Evolutionary conservation across 352 stramenopile genomes (phyloP).

Genomic region (Globisporangium viniferum): DNA sequence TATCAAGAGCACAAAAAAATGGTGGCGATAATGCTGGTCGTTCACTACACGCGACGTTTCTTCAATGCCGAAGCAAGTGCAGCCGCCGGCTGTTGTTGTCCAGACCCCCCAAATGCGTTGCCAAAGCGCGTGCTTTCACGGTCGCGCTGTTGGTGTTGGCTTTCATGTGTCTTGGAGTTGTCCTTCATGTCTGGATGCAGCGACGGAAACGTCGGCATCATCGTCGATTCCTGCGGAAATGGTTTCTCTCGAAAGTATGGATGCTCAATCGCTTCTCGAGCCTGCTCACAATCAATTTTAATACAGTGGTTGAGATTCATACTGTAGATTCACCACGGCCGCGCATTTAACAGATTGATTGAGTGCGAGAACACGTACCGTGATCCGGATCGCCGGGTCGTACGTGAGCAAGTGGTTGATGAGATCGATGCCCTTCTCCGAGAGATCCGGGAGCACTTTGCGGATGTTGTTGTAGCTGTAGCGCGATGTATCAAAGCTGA

Average conservation of each 20-base stretch:
- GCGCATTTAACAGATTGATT: background rate
- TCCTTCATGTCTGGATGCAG: conserved; percentile 42
- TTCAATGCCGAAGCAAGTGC: conserved; percentile 7
- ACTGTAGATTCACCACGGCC: background rate
- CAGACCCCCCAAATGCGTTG: conserved; percentile 7
- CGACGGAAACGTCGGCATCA: conserved; percentile 70
- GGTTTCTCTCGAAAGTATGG: conserved; percentile 66
- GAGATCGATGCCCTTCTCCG: conserved; percentile 42
- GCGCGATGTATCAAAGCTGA: conserved; percentile 30
- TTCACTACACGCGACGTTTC: conserved; percentile 14
- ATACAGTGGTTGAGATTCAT: background rate
- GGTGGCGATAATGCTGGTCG: background rate
- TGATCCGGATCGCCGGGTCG: conserved; percentile 45
- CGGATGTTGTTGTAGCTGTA: conserved; percentile 41
- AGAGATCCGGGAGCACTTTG: conserved; percentile 35
- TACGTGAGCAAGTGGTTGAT: conserved; percentile 51
- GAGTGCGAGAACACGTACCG: conserved; percentile 22
- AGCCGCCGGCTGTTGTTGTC: background rate
- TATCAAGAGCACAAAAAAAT: background rate
- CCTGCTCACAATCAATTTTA: conserved; percentile 18
- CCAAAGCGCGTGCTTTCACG: conserved; percentile 16
- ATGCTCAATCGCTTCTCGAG: conserved; percentile 43
- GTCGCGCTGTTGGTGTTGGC: background rate
- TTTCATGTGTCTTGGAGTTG: background rate
- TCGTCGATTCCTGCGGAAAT: conserved; percentile 49